Evolutionary conservation across 2,329 filamentous ascomycete species (phyloP), one percentile per base, ranked within the genome.

Genomic region (Ascochyta clinopodiicola): DNA sequence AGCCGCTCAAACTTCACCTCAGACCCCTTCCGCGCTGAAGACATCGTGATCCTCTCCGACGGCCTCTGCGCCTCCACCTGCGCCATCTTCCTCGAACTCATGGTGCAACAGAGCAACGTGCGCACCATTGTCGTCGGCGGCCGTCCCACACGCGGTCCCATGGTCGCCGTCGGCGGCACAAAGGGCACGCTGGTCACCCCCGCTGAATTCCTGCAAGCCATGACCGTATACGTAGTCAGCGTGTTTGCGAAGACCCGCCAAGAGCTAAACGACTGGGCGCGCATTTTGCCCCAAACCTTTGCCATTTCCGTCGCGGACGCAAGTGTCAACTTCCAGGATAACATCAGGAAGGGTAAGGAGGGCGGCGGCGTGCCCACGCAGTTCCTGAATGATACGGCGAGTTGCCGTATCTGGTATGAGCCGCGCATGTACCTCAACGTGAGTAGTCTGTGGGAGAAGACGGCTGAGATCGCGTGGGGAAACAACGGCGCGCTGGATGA

Each of bases 361-460:
- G 48, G 44, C 0, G 69, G 64, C 4, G 73, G 71, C 5, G 69
- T 78, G 0, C 82, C 86, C 13, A 71, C 82, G 15, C 87, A 89
- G 61, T 89, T 88, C 64, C 72, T 83, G 2, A 84, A 85, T 51
- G 82, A 87, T 59, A 80, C 84, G 1, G 83, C 86, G 0, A 82
- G 86, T 61, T 89, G 86, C 60, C 78, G 85, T 5, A 69, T 88
- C 12, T 89, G 81, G 66, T 88, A 83, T 56, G 86, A 86, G 2
- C 67, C 78, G 15, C 70, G 77, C 2, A 86, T 85, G 72, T 71
- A 84, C 31, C 71, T 78, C 3, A 78, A 86, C 53, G 78, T 83
- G 2, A 77, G 76, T 2, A 75, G 72, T n/a, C 64, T 84, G 31
- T 88, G 86, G 86, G 75, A 73, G 27, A 75, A 73, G 54, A 66